phyloP scores from a whole-genome alignment of 202 grass and related monocot species.

The Saccharum hybrid region DNA sequence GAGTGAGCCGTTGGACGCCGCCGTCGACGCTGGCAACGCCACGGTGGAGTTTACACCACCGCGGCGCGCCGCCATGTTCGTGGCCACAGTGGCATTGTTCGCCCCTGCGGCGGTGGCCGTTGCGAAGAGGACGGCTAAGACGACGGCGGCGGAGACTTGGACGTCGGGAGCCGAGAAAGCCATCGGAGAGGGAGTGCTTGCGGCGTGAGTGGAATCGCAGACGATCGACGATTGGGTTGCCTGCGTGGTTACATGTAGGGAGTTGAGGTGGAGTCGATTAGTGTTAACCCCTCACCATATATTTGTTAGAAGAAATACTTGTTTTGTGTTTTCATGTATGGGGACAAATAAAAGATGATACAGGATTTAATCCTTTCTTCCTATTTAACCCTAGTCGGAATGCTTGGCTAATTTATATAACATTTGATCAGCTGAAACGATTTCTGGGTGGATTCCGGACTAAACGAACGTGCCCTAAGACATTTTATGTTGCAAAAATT shows the following conservation, averaged over 20 bases:
- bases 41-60: neutral
- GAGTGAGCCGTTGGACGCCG: neutral
- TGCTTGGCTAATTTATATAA: no score
- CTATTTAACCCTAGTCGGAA: no score
- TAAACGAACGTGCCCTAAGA: no score
- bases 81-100: slow-evolving; percentile 1
- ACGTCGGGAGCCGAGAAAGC: neutral
- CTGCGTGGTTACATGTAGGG: neutral
- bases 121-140: neutral
- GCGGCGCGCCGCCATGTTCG: neutral
- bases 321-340: neutral
- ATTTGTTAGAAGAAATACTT: neutral
- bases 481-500: no score
- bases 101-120: neutral
- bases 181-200: neutral
- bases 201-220: neutral
- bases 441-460: no score
- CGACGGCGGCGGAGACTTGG: neutral
- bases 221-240: neutral
- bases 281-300: neutral
- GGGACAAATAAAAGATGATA: no score
- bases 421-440: no score
- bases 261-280: neutral
- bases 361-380: no score
- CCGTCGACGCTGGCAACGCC: neutral